phyloP scores from a whole-genome alignment of 768 basidiomycete species.

The Tylopilus sp. region DNA sequence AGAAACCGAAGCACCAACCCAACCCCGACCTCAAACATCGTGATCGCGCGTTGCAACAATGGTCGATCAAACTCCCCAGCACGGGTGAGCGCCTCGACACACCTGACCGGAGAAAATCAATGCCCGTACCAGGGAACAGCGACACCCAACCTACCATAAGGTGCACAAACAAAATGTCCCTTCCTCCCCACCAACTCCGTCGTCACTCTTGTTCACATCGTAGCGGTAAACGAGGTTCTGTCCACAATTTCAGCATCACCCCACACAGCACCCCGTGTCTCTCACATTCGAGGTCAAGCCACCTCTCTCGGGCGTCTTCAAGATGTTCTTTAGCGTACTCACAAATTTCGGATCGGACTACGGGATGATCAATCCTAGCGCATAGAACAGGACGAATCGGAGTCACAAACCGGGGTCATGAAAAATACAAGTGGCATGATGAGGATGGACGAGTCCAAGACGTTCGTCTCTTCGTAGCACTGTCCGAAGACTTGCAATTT shows the following conservation, averaged over 20 bases:
- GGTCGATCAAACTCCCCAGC: slow-evolving; percentile 75
- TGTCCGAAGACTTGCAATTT: slow-evolving; percentile 73
- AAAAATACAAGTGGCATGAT: slow-evolving; percentile 96
- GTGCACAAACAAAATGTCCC: slow-evolving; percentile 93
- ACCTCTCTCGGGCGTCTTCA: slow-evolving; percentile 86
- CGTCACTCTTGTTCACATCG: slow-evolving; percentile 79
- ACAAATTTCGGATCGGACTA: slow-evolving; percentile 89
- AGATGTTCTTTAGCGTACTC: slow-evolving; percentile 75
- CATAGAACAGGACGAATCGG: background rate
- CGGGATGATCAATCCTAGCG: background rate
- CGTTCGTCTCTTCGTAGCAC: slow-evolving; percentile 81
- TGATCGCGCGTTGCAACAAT: slow-evolving; percentile 63
- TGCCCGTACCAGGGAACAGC: background rate
- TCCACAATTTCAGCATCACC: background rate
- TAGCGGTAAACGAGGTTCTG: slow-evolving; percentile 88
- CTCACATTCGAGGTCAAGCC: slow-evolving; percentile 83
- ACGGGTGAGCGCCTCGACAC: slow-evolving; percentile 84
- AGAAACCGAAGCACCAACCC: background rate
- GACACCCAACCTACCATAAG: slow-evolving; percentile 49
- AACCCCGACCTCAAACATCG: slow-evolving; percentile 82
- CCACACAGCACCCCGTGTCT: background rate
- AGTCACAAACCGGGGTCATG: slow-evolving; percentile 66
- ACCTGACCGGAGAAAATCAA: slow-evolving; percentile 44
- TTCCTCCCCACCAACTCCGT: slow-evolving; percentile 95
- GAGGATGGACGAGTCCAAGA: slow-evolving; percentile 83